These are phyloP conservation scores for Epithemia pelagica DNA, from an alignment of 108 stramenopile genomes.

Conservation along the genomic window DNA sequence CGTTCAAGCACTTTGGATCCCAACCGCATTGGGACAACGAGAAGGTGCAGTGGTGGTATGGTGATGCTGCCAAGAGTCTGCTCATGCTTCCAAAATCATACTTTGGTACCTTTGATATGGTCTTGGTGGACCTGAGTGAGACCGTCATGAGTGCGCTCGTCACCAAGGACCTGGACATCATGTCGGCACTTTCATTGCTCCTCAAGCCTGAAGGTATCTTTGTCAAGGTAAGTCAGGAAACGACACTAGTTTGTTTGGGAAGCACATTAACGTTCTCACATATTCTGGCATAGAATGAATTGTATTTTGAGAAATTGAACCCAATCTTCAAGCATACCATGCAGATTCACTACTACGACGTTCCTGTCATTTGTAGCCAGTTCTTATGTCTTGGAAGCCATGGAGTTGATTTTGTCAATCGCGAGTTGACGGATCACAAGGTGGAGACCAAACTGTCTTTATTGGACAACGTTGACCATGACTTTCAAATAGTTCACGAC, in stretches of 20 bases:
- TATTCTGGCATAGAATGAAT: slow-evolving; percentile 34
- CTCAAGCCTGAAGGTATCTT: slow-evolving; percentile 78
- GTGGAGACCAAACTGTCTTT: slow-evolving; percentile 1
- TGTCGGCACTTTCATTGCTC: slow-evolving; percentile 63
- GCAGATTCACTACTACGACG: slow-evolving; percentile 21
- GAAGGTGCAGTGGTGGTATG: slow-evolving; percentile 88
- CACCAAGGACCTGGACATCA: slow-evolving; percentile 61
- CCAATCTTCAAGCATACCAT: slow-evolving; percentile 31
- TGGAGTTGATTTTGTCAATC: slow-evolving; percentile 26
- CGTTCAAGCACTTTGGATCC: slow-evolving; percentile 71
- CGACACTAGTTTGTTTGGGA: too few species aligned
- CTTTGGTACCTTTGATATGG: slow-evolving; percentile 79
- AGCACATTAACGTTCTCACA: too few species aligned
- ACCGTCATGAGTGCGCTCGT: slow-evolving; percentile 68
- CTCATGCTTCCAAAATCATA: slow-evolving; percentile 69
- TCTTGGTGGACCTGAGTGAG: slow-evolving; percentile 76
- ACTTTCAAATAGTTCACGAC: slow-evolving; percentile 17
- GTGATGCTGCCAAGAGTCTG: slow-evolving; percentile 78
- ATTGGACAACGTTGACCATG: neutral
- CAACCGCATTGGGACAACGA: slow-evolving; percentile 83
- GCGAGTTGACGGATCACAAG: slow-evolving; percentile 15
- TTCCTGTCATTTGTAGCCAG: slow-evolving; percentile 59
- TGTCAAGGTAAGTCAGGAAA: slow-evolving; percentile 53
- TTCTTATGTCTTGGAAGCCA: slow-evolving; percentile 32
- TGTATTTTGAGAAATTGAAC: slow-evolving; percentile 21